A percentile compares a stretch with the other conserved stretches of the same genome.
phyloP scores from a whole-genome alignment of 257 asterid species.

The Coffea canephora region DNA sequence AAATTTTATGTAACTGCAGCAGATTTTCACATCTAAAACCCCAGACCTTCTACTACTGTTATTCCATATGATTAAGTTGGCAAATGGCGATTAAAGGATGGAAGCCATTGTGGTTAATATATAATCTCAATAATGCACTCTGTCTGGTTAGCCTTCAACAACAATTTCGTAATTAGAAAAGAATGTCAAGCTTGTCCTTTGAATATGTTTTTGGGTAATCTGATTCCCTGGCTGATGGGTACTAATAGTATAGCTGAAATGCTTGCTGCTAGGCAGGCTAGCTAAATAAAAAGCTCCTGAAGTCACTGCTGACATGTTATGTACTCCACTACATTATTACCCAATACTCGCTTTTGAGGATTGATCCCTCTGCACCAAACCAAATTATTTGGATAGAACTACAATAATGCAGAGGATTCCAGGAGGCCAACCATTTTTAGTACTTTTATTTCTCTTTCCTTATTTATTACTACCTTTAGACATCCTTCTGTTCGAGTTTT shows the following conservation, averaged over 20 bases:
- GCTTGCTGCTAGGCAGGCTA: not conserved
- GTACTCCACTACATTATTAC: not conserved
- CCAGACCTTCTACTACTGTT: no score
- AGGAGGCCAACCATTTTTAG: not conserved
- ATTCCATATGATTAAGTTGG: no score
- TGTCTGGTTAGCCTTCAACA: no score
- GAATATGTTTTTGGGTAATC: no score
- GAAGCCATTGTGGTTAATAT: no score
- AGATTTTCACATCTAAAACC: no score
- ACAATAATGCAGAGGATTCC: slow-evolving; percentile 17
- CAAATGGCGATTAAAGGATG: no score
- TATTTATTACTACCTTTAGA: not conserved
- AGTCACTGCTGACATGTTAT: slow-evolving; percentile 9
- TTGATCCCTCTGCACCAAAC: not conserved
- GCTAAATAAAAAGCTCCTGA: not conserved
- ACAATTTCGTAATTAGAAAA: no score
- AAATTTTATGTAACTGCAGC: no score
- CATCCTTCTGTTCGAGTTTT: not conserved
- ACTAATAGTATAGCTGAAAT: not conserved
- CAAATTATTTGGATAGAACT: slow-evolving; percentile 5
- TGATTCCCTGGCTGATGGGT: not conserved
- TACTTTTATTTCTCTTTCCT: not conserved
- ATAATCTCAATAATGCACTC: no score
- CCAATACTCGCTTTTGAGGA: not conserved
- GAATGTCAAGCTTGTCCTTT: not conserved